phyloP scores from a whole-genome alignment of 1,284 basidiomycete genomes.

The Sanguinoderma infundibulare region DNA sequence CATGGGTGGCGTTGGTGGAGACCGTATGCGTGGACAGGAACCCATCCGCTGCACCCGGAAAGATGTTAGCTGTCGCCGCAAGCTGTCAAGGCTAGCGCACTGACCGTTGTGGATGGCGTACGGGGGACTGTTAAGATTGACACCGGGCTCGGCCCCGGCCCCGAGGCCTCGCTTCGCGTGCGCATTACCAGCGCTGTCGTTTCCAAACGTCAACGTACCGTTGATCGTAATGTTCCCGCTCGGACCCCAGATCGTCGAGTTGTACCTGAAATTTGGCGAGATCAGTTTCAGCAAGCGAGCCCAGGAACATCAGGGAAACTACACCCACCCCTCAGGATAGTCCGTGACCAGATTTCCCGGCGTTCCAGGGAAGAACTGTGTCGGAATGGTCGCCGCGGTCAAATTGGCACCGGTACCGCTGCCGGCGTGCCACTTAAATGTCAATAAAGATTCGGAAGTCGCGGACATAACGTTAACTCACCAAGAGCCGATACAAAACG shows the following conservation, averaged over 20 bases:
- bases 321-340: conserved; percentile 67
- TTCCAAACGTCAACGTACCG: conserved; percentile 59
- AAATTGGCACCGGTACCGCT: conserved; percentile 59
- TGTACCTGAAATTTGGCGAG: conserved; percentile 51
- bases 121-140: conserved; percentile 61
- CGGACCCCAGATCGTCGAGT: conserved; percentile 61
- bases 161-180: conserved; percentile 42
- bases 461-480: conserved; percentile 37
- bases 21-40: conserved; percentile 52
- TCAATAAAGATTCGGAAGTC: conserved; percentile 36
- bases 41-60: conserved; percentile 55
- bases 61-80: conserved; percentile 16
- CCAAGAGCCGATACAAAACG: conserved; percentile 71
- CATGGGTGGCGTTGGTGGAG: conserved; percentile 66
- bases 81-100: conserved; percentile 1
- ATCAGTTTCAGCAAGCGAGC: not conserved
- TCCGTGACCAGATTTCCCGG: conserved; percentile 55
- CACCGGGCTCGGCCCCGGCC: conserved; percentile 54
- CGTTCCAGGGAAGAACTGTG: conserved; percentile 53
- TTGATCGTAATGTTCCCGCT: conserved; percentile 79
- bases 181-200: conserved; percentile 48
- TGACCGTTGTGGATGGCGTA: conserved; percentile 76
- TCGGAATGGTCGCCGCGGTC: conserved; percentile 49
- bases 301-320: not conserved
- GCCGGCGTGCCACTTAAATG: conserved; percentile 48